Evolutionary conservation across 2,329 filamentous ascomycete genomes (phyloP).

Genomic region (Trichoderma aggressivum): DNA sequence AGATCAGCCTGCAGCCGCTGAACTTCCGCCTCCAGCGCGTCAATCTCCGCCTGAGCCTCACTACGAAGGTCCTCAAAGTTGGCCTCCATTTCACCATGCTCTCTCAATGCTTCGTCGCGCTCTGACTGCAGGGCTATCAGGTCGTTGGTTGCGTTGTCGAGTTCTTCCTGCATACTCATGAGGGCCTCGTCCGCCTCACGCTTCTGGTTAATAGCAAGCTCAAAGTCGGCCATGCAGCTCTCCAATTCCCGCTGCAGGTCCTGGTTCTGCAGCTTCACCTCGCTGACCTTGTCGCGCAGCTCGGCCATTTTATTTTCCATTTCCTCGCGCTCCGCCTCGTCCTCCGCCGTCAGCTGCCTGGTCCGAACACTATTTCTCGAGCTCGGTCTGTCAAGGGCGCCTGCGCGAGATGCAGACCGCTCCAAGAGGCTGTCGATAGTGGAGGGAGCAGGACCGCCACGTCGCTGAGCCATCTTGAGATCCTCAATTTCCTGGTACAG

Average conservation of each 20-base stretch:
- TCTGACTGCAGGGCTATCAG: conserved; percentile 75
- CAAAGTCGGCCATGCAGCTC: conserved; percentile 74
- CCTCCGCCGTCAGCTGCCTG: conserved; percentile 54
- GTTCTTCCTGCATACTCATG: conserved; percentile 71
- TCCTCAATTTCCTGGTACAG: conserved; percentile 97
- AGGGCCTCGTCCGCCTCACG: conserved; percentile 56
- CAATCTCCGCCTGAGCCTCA: conserved; percentile 65
- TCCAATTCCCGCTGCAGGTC: conserved; percentile 81
- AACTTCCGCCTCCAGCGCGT: conserved; percentile 66
- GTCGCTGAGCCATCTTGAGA: conserved; percentile 80
- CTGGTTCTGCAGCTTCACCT: conserved; percentile 84
- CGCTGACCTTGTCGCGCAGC: conserved; percentile 80
- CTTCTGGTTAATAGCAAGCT: conserved; percentile 64
- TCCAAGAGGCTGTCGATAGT: conserved; percentile 90
- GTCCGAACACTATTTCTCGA: conserved; percentile 71
- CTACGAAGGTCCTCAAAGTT: conserved; percentile 60
- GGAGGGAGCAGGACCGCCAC: conserved; percentile 59
- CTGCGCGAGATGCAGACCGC: conserved; percentile 83
- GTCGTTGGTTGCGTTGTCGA: conserved; percentile 76
- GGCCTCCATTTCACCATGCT: conserved; percentile 55
- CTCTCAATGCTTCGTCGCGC: conserved; percentile 77
- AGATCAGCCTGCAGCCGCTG: conserved; percentile 69
- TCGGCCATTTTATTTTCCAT: conserved; percentile 80
- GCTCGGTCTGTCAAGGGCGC: conserved; percentile 63
- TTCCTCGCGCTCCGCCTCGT: conserved; percentile 81